These are phyloP conservation scores for Ormosia emarginata DNA, from an alignment of 306 rosid species.

Conservation along the genomic window DNA sequence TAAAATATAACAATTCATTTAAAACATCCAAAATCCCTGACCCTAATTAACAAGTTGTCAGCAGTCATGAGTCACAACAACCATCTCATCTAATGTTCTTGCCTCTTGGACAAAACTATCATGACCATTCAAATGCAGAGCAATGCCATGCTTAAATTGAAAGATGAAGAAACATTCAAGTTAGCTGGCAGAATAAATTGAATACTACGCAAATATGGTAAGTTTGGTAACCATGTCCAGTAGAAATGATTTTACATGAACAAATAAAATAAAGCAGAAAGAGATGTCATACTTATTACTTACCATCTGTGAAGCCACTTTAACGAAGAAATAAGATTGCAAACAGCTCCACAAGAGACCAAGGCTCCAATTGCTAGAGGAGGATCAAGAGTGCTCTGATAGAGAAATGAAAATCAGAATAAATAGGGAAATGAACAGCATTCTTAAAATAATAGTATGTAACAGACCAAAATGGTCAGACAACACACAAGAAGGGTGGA, in stretches of 20 bases:
- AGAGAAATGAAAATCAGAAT: slow-evolving; percentile 15
- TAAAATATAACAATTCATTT: neutral
- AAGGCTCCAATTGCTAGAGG: slow-evolving; percentile 58
- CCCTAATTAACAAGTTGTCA: neutral
- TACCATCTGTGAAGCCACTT: slow-evolving; percentile 35
- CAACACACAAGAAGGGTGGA: neutral
- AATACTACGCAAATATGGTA: neutral
- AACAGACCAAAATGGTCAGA: slow-evolving; percentile 8
- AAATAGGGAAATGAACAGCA: neutral
- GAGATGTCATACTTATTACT: slow-evolving; percentile 46
- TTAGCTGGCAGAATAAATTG: neutral
- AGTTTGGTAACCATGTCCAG: neutral
- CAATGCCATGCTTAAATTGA: neutral
- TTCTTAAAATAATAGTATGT: neutral
- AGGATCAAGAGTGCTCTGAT: slow-evolving; percentile 69
- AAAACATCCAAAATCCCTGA: neutral
- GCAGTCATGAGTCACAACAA: neutral
- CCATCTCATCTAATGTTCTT: neutral
- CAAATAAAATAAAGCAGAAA: slow-evolving; percentile 9
- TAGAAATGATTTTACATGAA: slow-evolving; percentile 18
- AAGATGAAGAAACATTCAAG: neutral
- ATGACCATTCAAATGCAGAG: neutral
- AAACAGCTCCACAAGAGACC: slow-evolving; percentile 46
- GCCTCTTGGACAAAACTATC: neutral
- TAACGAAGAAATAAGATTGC: slow-evolving; percentile 43